Evolutionary conservation across 768 basidiomycete genomes (phyloP).

Genomic region (Mycena olivaceomarginata): DNA sequence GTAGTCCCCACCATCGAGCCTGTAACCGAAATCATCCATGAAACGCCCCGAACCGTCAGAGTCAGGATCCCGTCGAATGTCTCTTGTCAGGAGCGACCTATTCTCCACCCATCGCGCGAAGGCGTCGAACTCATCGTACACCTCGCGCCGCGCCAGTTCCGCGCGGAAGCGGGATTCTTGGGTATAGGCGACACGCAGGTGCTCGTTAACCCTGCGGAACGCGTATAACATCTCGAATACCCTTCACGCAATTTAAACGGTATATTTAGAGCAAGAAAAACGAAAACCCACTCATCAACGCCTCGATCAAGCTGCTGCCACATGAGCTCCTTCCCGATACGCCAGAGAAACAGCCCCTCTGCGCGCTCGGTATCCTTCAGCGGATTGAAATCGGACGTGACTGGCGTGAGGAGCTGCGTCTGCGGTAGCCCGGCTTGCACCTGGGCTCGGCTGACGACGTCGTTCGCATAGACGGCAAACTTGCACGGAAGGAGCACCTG

Average conservation of each 20-base stretch:
- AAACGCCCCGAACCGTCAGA: no score
- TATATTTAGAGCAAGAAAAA: not conserved
- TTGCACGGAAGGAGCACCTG: constrained; percentile 33
- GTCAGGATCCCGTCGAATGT: no score
- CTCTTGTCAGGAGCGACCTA: not conserved
- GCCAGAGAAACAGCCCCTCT: constrained; percentile 33
- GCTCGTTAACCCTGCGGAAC: constrained; percentile 27
- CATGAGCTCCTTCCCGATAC: constrained; percentile 27
- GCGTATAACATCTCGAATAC: constrained; percentile 22
- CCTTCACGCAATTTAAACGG: not conserved
- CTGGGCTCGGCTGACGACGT: constrained; percentile 19
- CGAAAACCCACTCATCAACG: constrained; percentile 22
- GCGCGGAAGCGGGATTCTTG: not conserved
- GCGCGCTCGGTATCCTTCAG: not conserved
- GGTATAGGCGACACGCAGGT: not conserved
- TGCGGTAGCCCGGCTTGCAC: constrained; percentile 15
- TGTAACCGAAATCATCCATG: no score
- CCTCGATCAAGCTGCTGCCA: constrained; percentile 28
- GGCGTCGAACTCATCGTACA: constrained; percentile 17
- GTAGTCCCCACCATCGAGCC: no score
- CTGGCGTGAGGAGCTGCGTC: constrained; percentile 18
- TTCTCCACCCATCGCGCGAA: constrained; percentile 17
- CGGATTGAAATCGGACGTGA: not conserved
- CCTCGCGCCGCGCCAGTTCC: not conserved
- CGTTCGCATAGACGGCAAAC: constrained; percentile 25